Conservation (phyloP, 2,329 filamentous ascomycete genomes). For the Hypoxylon sp. region DNA sequence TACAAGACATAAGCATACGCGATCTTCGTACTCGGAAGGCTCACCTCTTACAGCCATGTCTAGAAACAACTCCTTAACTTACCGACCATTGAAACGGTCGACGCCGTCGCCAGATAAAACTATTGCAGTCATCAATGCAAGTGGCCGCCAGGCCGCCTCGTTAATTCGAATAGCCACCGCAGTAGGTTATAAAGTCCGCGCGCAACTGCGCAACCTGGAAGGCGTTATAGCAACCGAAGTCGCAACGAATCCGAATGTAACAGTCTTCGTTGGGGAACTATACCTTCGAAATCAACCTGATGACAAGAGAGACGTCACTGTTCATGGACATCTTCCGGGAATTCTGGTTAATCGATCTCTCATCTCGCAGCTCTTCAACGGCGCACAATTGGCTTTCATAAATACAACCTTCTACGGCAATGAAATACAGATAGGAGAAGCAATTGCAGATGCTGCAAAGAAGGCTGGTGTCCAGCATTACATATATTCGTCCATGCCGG, state of each 20-base stretch:
- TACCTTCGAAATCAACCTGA: conserved; percentile 68
- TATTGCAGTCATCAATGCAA: conserved; percentile 94
- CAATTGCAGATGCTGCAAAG: conserved; percentile 90
- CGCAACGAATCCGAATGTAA: conserved; percentile 80
- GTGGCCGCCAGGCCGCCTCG: conserved; percentile 94
- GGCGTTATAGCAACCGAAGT: conserved; percentile 92
- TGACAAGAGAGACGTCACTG: conserved; percentile 74
- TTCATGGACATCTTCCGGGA: conserved; percentile 72
- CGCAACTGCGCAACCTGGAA: conserved; percentile 88
- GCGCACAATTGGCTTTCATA: conserved; percentile 91
- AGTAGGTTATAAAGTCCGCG: conserved; percentile 92
- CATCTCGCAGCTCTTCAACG: conserved; percentile 83
- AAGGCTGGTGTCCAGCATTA: conserved; percentile 88
- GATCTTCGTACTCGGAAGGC: conserved; percentile 72
- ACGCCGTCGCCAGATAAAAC: conserved; percentile 77
- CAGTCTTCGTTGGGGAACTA: conserved; percentile 73
- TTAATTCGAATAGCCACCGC: conserved; percentile 94
- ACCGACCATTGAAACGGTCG: conserved; percentile 70
- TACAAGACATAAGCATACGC: conserved; percentile 69
- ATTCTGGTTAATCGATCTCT: conserved; percentile 78
- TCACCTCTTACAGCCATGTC: conserved; percentile 65
- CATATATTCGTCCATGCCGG: conserved; percentile 97
- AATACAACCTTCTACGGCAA: conserved; percentile 98
- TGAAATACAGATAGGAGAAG: conserved; percentile 89
- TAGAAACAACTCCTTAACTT: conserved; percentile 72